Conservation (phyloP, 2,329 filamentous ascomycete species). For the Cryoendolithus antarcticus region DNA sequence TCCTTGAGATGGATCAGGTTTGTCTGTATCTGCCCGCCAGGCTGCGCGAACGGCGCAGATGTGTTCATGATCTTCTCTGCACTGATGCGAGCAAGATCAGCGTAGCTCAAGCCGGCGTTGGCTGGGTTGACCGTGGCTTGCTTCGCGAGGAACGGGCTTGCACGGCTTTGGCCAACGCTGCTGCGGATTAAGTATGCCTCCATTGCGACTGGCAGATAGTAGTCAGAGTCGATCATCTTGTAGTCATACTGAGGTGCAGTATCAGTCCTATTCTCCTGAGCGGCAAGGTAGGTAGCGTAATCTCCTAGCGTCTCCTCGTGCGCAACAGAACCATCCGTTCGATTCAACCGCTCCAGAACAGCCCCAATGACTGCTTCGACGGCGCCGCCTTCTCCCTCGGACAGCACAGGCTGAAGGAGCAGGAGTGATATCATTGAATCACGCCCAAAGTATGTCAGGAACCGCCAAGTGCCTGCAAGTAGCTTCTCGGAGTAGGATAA, state of each 20-base stretch:
- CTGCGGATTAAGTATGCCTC: constrained; percentile 45
- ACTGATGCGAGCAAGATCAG: constrained; percentile 38
- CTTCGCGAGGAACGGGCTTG: constrained; percentile 26
- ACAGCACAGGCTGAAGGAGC: constrained; percentile 46
- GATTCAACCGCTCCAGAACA: constrained; percentile 49
- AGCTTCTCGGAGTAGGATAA: constrained; percentile 52
- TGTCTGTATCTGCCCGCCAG: constrained; percentile 33
- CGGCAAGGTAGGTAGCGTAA: constrained; percentile 49
- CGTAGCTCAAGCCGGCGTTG: constrained; percentile 44
- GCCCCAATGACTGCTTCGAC: constrained; percentile 50
- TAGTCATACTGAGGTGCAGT: constrained; percentile 39
- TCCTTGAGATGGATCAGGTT: constrained; percentile 49
- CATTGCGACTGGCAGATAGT: constrained; percentile 46
- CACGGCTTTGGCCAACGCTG: constrained; percentile 27
- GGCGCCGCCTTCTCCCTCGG: constrained; percentile 40
- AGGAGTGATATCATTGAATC: constrained; percentile 52
- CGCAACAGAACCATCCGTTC: constrained; percentile 46
- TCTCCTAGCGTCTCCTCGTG: constrained; percentile 57
- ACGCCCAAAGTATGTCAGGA: constrained; percentile 55
- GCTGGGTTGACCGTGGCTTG: constrained; percentile 37
- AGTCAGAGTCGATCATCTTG: constrained; percentile 47
- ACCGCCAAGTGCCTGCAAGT: constrained; percentile 52
- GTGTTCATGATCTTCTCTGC: constrained; percentile 47
- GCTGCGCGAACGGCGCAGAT: constrained; percentile 40
- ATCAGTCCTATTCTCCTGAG: constrained; percentile 40